Conservation (phyloP, 2,329 filamentous ascomycete species). For the Cadophora sp. region DNA sequence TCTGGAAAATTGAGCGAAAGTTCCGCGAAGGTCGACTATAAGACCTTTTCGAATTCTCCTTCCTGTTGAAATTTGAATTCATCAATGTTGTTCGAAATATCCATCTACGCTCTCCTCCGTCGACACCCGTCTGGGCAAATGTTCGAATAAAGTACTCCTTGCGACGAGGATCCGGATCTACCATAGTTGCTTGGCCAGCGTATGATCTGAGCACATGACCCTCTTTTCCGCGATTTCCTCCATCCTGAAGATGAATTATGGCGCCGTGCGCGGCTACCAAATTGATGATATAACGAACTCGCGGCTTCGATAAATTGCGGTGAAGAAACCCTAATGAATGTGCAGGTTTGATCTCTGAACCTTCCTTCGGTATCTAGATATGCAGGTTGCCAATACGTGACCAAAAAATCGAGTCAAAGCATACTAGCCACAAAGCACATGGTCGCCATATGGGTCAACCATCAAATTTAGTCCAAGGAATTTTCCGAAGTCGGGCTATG, state of each 20-base stretch:
- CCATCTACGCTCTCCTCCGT: background rate
- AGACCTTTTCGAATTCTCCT: background rate
- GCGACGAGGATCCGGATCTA: background rate
- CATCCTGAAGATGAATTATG: background rate
- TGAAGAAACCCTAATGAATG: background rate
- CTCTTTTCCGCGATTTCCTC: background rate
- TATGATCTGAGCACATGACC: constrained; percentile 10
- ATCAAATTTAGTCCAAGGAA: background rate
- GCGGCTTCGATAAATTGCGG: constrained; percentile 4
- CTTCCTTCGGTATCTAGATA: background rate
- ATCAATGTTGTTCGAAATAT: background rate
- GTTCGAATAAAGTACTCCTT: constrained; percentile 7
- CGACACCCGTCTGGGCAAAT: background rate
- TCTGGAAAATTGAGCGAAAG: constrained; percentile 3
- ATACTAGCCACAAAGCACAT: background rate
- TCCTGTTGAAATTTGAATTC: background rate
- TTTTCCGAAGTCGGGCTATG: background rate
- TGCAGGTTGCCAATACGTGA: background rate
- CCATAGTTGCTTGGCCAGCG: background rate
- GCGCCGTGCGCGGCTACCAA: constrained; percentile 1
- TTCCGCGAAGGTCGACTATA: background rate
- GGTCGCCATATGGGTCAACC: background rate
- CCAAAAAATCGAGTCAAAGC: background rate
- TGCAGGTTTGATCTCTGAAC: background rate
- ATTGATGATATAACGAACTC: background rate